Conservation (phyloP, 192 early-diverging fungal species). For the Spizellomyces punctatus region DNA sequence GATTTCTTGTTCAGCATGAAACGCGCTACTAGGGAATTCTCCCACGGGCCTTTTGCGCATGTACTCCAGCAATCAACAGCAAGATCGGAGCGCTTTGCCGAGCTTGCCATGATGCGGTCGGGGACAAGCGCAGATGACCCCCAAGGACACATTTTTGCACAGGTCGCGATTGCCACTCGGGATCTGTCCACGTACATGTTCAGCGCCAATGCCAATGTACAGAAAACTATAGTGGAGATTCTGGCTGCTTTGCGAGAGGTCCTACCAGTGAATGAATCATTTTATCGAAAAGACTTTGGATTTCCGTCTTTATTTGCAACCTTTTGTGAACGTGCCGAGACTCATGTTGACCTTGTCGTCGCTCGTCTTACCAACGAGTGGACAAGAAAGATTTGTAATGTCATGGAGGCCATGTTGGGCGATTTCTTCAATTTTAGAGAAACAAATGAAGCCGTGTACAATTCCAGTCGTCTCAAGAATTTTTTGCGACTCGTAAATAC, state of each 20-base stretch:
- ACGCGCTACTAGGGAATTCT: slow-evolving; percentile 20
- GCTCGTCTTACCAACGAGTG: slow-evolving; percentile 23
- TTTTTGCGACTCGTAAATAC: slow-evolving; percentile 33
- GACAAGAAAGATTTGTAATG: slow-evolving; percentile 20
- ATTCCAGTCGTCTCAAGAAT: slow-evolving; percentile 21
- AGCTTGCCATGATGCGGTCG: slow-evolving; percentile 22
- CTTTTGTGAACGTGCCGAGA: slow-evolving; percentile 20
- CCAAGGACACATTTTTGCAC: slow-evolving; percentile 10
- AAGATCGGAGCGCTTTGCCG: slow-evolving; percentile 36
- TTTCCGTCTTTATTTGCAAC: slow-evolving; percentile 25
- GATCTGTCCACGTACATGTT: slow-evolving; percentile 41
- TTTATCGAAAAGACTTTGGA: slow-evolving; percentile 23
- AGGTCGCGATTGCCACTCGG: slow-evolving; percentile 21
- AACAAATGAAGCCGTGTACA: slow-evolving; percentile 20
- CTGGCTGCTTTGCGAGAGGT: slow-evolving; percentile 24
- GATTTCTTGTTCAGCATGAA: slow-evolving; percentile 41
- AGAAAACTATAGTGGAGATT: slow-evolving; percentile 27
- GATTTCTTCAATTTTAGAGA: slow-evolving; percentile 40
- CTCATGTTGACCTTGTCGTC: slow-evolving; percentile 20
- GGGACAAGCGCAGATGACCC: slow-evolving; percentile 30
- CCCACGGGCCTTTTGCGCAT: not conserved
- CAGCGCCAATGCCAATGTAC: slow-evolving; percentile 36
- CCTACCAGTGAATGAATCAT: slow-evolving; percentile 23
- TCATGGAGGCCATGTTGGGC: slow-evolving; percentile 21
- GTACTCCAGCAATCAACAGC: not conserved